Evolutionary conservation across 192 early-diverging fungal genomes (phyloP).

Genomic region (Backusella tuberculispora): DNA sequence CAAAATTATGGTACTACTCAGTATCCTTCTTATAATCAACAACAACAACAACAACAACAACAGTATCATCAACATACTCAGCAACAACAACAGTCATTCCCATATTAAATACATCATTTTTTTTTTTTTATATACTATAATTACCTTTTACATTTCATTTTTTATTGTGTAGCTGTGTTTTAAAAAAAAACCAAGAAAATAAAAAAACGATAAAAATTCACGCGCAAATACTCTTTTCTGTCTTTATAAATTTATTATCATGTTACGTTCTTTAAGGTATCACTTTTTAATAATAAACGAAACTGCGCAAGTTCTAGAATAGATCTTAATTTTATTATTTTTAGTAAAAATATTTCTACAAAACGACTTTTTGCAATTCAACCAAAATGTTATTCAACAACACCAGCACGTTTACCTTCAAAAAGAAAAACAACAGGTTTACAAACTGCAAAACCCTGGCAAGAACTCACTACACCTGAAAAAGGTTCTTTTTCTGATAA

Average conservation of each 20-base stretch:
- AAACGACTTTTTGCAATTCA: not conserved
- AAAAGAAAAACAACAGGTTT: not conserved
- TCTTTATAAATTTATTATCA: not conserved
- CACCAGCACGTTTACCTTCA: not conserved
- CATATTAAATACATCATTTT: not conserved
- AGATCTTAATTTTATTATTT: too few species aligned
- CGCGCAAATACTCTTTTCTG: not conserved
- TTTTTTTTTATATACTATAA: not conserved
- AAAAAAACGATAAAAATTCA: not conserved
- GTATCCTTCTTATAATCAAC: not conserved
- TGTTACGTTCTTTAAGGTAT: slow-evolving; percentile 4
- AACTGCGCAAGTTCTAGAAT: not conserved
- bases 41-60: not conserved
- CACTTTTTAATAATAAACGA: too few species aligned
- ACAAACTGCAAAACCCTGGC: slow-evolving; percentile 46
- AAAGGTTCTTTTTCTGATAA: slow-evolving; percentile 43
- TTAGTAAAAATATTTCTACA: slow-evolving; percentile 3
- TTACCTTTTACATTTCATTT: not conserved
- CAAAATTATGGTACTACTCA: slow-evolving; percentile 10
- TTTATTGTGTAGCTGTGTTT: not conserved
- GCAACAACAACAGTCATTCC: not conserved
- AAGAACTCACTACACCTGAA: slow-evolving; percentile 51
- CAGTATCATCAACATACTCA: not conserved
- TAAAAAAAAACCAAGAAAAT: not conserved
- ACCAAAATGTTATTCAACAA: slow-evolving; percentile 4